Evolutionary conservation across 73 alveolate genomes (phyloP).

Genomic region (Paramecium sonneborni): DNA sequence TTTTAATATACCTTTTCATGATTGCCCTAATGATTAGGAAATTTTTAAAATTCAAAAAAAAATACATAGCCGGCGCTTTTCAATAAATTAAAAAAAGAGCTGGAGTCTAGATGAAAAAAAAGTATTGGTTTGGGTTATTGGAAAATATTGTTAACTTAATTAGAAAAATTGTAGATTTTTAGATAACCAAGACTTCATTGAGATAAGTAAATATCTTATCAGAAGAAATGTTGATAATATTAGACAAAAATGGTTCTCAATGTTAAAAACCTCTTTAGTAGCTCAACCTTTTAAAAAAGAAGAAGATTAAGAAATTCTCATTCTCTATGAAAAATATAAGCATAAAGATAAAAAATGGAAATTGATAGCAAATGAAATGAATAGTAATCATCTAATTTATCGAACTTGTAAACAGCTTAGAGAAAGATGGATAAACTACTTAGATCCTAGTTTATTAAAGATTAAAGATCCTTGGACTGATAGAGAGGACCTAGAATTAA

Average conservation of each 20-base stretch:
- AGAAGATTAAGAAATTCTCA: neutral
- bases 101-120: constrained; percentile 22
- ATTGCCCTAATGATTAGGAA: neutral
- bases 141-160: neutral
- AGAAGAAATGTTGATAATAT: neutral
- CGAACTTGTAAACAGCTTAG: constrained; percentile 29
- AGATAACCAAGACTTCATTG: neutral
- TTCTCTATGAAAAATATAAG: neutral
- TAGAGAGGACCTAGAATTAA: neutral
- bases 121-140: constrained; percentile 23
- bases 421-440: constrained; percentile 16
- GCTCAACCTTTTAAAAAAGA: neutral
- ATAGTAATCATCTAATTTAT: neutral
- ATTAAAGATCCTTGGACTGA: constrained; percentile 32
- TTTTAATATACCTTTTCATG: neutral
- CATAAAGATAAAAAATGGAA: constrained; percentile 7
- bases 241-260: neutral
- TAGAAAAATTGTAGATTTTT: neutral
- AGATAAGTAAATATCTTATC: neutral
- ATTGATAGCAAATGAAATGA: neutral
- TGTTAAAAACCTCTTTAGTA: neutral
- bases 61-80: neutral
- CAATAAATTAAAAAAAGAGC: neutral
- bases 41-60: neutral
- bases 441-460: neutral